A percentile compares a stretch with the other conserved stretches of the same genome.
phyloP scores from a whole-genome alignment of 1,139 yeast species.

The Eremothecium coryli region DNA sequence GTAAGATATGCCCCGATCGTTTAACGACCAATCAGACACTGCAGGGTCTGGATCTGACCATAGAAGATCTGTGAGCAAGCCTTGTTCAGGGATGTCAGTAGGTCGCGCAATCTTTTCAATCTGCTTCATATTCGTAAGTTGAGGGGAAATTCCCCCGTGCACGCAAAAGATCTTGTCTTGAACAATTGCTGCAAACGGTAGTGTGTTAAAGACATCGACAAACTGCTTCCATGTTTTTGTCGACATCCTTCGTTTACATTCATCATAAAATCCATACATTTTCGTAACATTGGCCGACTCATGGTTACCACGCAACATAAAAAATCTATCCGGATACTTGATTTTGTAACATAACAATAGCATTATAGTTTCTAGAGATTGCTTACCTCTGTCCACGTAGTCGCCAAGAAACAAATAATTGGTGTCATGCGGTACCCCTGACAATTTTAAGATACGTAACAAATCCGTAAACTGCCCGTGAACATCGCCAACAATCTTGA shows the following conservation, averaged over 20 bases:
- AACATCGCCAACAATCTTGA: slow-evolving; percentile 78
- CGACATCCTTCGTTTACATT: slow-evolving; percentile 67
- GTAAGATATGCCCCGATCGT: slow-evolving; percentile 81
- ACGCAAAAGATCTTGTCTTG: slow-evolving; percentile 81
- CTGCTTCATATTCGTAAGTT: slow-evolving; percentile 53
- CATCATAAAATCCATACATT: slow-evolving; percentile 83
- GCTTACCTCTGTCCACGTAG: slow-evolving; percentile 80
- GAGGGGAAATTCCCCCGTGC: slow-evolving; percentile 85
- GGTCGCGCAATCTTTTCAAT: slow-evolving; percentile 68
- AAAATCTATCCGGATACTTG: slow-evolving; percentile 75
- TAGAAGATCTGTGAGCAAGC: slow-evolving; percentile 67
- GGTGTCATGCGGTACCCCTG: slow-evolving; percentile 75
- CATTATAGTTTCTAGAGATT: slow-evolving; percentile 70
- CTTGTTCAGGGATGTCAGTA: slow-evolving; percentile 79
- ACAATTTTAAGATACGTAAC: slow-evolving; percentile 60
- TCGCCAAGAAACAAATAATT: slow-evolving; percentile 77
- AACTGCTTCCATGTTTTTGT: slow-evolving; percentile 66
- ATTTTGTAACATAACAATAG: slow-evolving; percentile 65
- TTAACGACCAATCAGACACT: slow-evolving; percentile 64
- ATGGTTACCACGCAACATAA: slow-evolving; percentile 77
- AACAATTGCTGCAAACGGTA: slow-evolving; percentile 81
- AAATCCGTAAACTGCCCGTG: slow-evolving; percentile 80
- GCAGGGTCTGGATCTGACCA: slow-evolving; percentile 83
- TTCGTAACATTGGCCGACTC: slow-evolving; percentile 78
- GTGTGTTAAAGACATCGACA: slow-evolving; percentile 74